Conservation (phyloP, 225 moss, liverwort and hornwort genomes). For the Bryoerythrophyllum caledonicum region DNA sequence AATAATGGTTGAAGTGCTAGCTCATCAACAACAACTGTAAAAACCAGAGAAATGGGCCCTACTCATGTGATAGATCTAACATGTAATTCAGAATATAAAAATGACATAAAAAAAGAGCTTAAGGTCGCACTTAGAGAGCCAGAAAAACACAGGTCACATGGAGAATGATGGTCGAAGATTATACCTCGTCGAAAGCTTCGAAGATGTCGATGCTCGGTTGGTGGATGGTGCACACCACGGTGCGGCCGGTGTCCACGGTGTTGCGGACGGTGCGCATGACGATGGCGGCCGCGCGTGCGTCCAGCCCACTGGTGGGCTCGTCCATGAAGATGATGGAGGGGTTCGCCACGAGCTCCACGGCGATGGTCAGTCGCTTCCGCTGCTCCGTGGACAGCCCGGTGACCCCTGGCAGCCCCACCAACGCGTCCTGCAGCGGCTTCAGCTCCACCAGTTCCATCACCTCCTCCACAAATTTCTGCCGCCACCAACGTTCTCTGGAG, state of each 20-base stretch:
- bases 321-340: conserved; percentile 68
- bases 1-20: background rate
- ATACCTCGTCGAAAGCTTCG: conserved; percentile 64
- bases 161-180: background rate
- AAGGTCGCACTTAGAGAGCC: too few species aligned
- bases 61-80: too few species aligned
- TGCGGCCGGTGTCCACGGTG: conserved; percentile 58
- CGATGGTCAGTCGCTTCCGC: conserved; percentile 53
- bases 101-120: too few species aligned
- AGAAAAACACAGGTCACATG: too few species aligned
- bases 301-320: conserved; percentile 56
- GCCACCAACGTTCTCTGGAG: too few species aligned
- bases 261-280: conserved; percentile 64
- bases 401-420: conserved; percentile 49
- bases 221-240: conserved; percentile 62
- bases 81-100: too few species aligned
- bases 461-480: conserved; percentile 58
- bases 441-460: conserved; percentile 64
- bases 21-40: too few species aligned
- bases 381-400: conserved; percentile 62
- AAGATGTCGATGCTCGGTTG: conserved; percentile 69
- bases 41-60: too few species aligned
- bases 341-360: conserved; percentile 57
- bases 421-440: conserved; percentile 42
- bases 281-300: conserved; percentile 59